Evolutionary conservation across 306 rosid genomes (phyloP).

Genomic region (Dryas octopetala): DNA sequence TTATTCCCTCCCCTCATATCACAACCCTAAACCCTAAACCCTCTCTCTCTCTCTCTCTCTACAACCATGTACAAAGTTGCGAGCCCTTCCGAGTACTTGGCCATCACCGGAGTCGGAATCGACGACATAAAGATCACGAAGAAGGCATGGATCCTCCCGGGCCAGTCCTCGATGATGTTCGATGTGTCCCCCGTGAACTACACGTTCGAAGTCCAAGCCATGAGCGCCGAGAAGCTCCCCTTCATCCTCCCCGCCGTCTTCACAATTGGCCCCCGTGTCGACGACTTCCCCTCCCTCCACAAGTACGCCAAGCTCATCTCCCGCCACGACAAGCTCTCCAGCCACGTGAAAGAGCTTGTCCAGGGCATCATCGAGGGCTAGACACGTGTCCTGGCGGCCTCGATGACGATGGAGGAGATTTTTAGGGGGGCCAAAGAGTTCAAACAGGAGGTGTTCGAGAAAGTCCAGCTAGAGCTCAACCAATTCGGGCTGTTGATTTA

Average conservation of each 20-base stretch:
- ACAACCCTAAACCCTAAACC: neutral
- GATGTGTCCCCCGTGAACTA: conserved; percentile 59
- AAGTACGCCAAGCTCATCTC: conserved; percentile 46
- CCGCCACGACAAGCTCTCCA: conserved; percentile 38
- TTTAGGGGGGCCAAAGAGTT: conserved; percentile 41
- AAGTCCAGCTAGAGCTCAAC: conserved; percentile 50
- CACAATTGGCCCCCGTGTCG: conserved; percentile 47
- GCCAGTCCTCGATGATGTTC: conserved; percentile 28
- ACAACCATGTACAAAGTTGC: conserved; percentile 23
- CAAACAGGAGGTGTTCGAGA: conserved; percentile 48
- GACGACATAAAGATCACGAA: conserved; percentile 38
- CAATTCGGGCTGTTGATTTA: conserved; percentile 59
- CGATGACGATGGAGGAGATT: conserved; percentile 57
- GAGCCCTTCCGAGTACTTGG: conserved; percentile 25
- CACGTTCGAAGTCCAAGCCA: conserved; percentile 65
- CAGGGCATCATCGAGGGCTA: conserved; percentile 56
- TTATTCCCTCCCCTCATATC: too few species aligned
- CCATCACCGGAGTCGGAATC: conserved; percentile 24
- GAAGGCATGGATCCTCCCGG: conserved; percentile 47
- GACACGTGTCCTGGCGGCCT: conserved; percentile 54
- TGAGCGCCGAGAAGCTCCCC: conserved; percentile 69
- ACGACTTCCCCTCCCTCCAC: conserved; percentile 24
- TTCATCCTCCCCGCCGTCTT: conserved; percentile 57
- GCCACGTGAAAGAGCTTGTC: conserved; percentile 48
- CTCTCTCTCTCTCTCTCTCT: too few species aligned